A percentile compares a stretch with the other conserved stretches of the same genome.
These are phyloP conservation scores for Penicillium freii DNA, from an alignment of 2,329 filamentous ascomycete species.

Conservation along the genomic window DNA sequence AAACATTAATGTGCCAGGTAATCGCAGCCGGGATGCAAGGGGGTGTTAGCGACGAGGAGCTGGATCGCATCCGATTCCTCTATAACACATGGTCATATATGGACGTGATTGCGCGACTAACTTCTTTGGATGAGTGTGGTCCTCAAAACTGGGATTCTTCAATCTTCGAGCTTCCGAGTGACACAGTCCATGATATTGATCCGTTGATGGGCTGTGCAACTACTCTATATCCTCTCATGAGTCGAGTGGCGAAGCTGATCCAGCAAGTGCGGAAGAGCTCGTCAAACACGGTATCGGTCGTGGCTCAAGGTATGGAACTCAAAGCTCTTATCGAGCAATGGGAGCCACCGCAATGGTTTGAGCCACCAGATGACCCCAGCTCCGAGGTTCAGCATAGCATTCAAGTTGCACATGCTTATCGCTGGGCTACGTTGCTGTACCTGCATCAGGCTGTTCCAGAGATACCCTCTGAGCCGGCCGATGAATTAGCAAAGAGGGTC, in stretches of 20 bases:
- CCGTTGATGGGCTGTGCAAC: conserved; percentile 68
- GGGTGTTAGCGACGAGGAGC: conserved; percentile 46
- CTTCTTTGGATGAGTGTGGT: conserved; percentile 59
- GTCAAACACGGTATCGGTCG: conserved; percentile 59
- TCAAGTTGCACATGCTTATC: conserved; percentile 66
- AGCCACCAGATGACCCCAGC: conserved; percentile 62
- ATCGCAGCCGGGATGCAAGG: conserved; percentile 45
- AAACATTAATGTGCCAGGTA: conserved; percentile 61
- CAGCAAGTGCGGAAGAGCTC: conserved; percentile 57
- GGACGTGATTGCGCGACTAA: conserved; percentile 68
- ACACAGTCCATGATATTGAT: conserved; percentile 59
- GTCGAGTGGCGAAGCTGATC: conserved; percentile 64
- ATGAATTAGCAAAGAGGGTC: conserved; percentile 60
- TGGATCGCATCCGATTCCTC: conserved; percentile 61
- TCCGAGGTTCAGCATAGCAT: conserved; percentile 63
- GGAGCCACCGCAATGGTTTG: conserved; percentile 58
- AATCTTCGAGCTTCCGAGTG: conserved; percentile 43
- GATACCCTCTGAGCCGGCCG: conserved; percentile 58
- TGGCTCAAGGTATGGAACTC: conserved; percentile 61
- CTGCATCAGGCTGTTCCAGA: conserved; percentile 68
- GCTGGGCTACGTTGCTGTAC: conserved; percentile 64
- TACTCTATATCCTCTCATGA: conserved; percentile 67
- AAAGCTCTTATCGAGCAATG: conserved; percentile 61
- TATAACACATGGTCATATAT: conserved; percentile 73
- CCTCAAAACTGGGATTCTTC: conserved; percentile 45